Evolutionary conservation across 345 rosid genomes (phyloP).

Genomic region (Lumnitzera littorea): DNA sequence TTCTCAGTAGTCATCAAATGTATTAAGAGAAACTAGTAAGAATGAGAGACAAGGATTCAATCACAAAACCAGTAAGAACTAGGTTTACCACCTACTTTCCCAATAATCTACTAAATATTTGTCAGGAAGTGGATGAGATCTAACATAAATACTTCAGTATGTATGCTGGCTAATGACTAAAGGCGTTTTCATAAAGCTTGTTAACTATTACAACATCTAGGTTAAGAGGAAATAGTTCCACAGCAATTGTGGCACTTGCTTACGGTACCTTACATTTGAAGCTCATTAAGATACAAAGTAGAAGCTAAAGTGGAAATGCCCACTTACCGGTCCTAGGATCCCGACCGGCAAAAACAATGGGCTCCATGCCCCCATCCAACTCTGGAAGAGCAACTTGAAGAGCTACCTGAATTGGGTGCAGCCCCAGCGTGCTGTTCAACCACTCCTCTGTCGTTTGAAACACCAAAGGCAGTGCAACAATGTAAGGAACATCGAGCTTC

Average conservation of each 20-base stretch:
- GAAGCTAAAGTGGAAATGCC: background rate
- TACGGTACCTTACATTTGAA: too few species aligned
- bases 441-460: constrained; percentile 99
- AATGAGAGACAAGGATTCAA: background rate
- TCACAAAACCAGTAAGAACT: too few species aligned
- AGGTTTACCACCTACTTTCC: too few species aligned
- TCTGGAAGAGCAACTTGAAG: constrained; percentile 97
- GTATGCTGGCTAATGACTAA: too few species aligned
- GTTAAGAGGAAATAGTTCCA: too few species aligned
- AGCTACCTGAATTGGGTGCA: constrained; percentile 99
- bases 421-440: constrained; percentile 87
- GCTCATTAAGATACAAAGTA: too few species aligned
- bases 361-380: constrained; percentile 99
- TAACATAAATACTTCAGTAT: too few species aligned
- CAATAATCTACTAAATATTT: too few species aligned
- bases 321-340: constrained; percentile 89
- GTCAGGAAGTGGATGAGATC: too few species aligned
- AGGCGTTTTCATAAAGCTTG: too few species aligned
- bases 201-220: too few species aligned
- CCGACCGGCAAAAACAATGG: constrained; percentile 93
- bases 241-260: too few species aligned
- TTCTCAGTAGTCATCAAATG: background rate
- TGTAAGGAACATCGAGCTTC: constrained; percentile 91
- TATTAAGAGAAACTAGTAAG: background rate
- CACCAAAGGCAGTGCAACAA: constrained; percentile 91